Base-by-base conservation (phyloP, 2,329 filamentous ascomycete genomes). In the Phyllosticta citriasiana region DNA sequence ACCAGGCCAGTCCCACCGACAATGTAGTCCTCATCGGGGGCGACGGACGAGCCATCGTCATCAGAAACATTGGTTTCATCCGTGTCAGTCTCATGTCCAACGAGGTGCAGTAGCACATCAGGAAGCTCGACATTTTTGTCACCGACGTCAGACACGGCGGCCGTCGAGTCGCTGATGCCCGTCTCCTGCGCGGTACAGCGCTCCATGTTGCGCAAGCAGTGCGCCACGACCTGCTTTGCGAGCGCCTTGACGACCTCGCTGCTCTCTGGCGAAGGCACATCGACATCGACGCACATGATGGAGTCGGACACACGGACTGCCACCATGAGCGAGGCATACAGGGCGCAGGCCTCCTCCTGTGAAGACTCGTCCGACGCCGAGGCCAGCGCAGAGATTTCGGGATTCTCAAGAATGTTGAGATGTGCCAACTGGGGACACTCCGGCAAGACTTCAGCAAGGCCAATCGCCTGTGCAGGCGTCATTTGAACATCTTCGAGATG, bases 1-100 rank as follows among this genome's bases (percentile, higher is more conserved):
- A 96, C 93, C 1, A 99, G 91, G 26, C 93, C 94, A 0, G 91
- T 96, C 16, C 93, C 93, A 22, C 93, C 92, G 68, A 97, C 94
- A 53, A 97, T 91, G 73, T 97, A 97, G 72, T 97, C 91, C 62
- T 96, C 88, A 66, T 96, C 91, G 0, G 91, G 89, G 6, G 91
- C 88, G 10, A 86, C 80, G 2, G 87, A 84, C 40, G 40, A 47
- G 7, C 16, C n/a, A 53, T 84, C 80, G 24, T 87, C 83, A 54
- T 87, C 85, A 24, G 83, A 73, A 55, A 76, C 78, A 14, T 74
- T 72, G 9, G 81, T 65, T 67, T 74, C 66, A 70, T 82, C 73
- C 16, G 16, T 47, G 40, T 47, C 40, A n/a, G 40, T 47, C 14
- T 47, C 40, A 66, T 89, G 84, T 4, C 92, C 92, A 33, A 97